A percentile compares a stretch with the other conserved stretches of the same genome.
phyloP scores from a whole-genome alignment of 306 rosid species.

The Prunus armeniaca region DNA sequence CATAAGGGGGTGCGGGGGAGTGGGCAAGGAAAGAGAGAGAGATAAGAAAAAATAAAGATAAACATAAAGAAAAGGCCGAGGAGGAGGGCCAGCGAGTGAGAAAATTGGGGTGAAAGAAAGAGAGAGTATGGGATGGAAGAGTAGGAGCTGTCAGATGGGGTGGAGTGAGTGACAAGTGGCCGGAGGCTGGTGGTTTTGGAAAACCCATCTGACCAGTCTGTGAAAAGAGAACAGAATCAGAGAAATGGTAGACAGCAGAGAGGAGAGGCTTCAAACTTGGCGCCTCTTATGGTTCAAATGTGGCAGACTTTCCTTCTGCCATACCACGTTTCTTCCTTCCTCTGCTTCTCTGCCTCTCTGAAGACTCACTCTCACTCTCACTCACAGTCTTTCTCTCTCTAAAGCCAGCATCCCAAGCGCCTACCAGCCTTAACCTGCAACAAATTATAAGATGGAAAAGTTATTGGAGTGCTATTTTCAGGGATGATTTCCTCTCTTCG shows the following conservation, averaged over 20 bases:
- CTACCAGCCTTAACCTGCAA: neutral
- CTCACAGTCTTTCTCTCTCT: neutral
- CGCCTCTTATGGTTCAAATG: constrained; percentile 23
- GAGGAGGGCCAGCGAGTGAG: neutral
- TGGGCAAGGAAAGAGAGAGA: constrained; percentile 5
- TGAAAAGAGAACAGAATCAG: neutral
- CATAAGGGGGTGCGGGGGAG: constrained; percentile 11
- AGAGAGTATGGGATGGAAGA: neutral
- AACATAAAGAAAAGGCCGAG: neutral
- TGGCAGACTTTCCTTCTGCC: constrained; percentile 10
- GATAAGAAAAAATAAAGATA: no score
- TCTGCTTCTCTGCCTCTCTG: neutral
- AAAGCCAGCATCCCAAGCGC: constrained; percentile 7
- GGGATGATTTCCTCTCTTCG: neutral
- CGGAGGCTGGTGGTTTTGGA: constrained; percentile 41
- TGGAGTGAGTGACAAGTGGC: constrained; percentile 41
- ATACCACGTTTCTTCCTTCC: neutral
- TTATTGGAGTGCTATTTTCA: neutral
- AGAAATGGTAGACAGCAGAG: neutral
- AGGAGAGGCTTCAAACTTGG: constrained; percentile 8
- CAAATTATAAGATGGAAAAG: neutral
- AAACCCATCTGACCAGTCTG: constrained; percentile 31
- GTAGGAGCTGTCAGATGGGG: constrained; percentile 11
- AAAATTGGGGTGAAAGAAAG: neutral
- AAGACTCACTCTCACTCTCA: neutral